These are phyloP conservation scores for Kokia cookei DNA, from an alignment of 441 rosid species.

Conservation along the genomic window DNA sequence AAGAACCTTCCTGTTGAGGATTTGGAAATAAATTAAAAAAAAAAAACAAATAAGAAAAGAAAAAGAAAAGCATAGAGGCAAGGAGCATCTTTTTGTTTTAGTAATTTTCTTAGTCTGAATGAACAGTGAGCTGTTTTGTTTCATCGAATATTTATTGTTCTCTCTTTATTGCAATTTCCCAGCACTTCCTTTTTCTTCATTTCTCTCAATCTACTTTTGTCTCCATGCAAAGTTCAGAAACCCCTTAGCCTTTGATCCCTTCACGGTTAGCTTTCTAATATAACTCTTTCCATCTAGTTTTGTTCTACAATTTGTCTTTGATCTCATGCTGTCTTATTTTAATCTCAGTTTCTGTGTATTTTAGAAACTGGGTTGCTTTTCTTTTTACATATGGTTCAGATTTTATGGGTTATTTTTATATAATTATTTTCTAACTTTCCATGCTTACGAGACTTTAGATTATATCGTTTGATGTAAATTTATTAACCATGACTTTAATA, in stretches of 20 bases:
- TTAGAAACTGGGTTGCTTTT: not conserved
- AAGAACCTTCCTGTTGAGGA: not conserved
- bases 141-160: slow-evolving; percentile 18
- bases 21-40: not conserved
- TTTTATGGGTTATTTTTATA: not conserved
- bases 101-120: not conserved
- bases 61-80: not conserved
- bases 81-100: slow-evolving; percentile 26
- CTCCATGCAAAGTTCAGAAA: not conserved
- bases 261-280: not conserved
- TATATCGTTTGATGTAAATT: not conserved
- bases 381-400: not conserved
- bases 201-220: not conserved
- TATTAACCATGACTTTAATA: not conserved
- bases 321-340: not conserved
- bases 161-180: slow-evolving; percentile 15
- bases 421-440: not conserved
- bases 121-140: not conserved
- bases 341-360: slow-evolving; percentile 13
- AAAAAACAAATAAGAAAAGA: not conserved
- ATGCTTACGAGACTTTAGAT: not conserved
- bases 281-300: not conserved
- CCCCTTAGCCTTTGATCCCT: not conserved
- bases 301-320: not conserved
- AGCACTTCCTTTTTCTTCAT: not conserved